These are phyloP conservation scores for Exserohilum turcica DNA, from an alignment of 2,329 filamentous ascomycete genomes.

Conservation along the genomic window DNA sequence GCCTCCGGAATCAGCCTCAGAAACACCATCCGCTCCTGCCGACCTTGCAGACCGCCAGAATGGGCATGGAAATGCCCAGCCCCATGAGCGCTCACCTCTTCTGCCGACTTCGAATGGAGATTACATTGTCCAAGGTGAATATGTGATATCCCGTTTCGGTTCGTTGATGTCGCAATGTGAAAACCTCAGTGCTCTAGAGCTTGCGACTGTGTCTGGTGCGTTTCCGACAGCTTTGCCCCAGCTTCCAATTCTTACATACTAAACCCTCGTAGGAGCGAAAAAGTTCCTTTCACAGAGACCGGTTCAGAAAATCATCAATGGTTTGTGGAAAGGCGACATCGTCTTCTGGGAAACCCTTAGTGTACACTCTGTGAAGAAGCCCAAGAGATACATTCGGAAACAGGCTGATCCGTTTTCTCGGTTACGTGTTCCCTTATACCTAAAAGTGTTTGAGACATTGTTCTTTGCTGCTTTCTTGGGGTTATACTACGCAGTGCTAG, in stretches of 20 bases:
- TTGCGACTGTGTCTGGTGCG: conserved; percentile 73
- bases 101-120: conserved; percentile 24
- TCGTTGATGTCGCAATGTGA: conserved; percentile 75
- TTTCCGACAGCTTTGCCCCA: neutral
- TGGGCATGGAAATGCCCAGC: conserved; percentile 7
- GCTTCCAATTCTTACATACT: neutral
- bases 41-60: conserved; percentile 15
- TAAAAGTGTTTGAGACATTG: conserved; percentile 81
- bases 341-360: conserved; percentile 85
- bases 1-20: conserved; percentile 47
- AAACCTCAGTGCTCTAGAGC: conserved; percentile 83
- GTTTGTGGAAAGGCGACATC: conserved; percentile 82
- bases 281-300: conserved; percentile 80
- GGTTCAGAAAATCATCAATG: conserved; percentile 81
- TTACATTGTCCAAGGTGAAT: conserved; percentile 35
- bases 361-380: conserved; percentile 73
- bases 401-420: conserved; percentile 61
- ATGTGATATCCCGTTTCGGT: conserved; percentile 53
- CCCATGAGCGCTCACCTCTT: conserved; percentile 36
- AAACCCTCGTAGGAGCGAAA: conserved; percentile 61
- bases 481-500: conserved; percentile 85
- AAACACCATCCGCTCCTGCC: conserved; percentile 16
- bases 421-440: conserved; percentile 78
- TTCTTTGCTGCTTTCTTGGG: conserved; percentile 79
- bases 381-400: conserved; percentile 72